Base-by-base conservation (phyloP, 768 basidiomycete genomes). In the Russula earlei region DNA sequence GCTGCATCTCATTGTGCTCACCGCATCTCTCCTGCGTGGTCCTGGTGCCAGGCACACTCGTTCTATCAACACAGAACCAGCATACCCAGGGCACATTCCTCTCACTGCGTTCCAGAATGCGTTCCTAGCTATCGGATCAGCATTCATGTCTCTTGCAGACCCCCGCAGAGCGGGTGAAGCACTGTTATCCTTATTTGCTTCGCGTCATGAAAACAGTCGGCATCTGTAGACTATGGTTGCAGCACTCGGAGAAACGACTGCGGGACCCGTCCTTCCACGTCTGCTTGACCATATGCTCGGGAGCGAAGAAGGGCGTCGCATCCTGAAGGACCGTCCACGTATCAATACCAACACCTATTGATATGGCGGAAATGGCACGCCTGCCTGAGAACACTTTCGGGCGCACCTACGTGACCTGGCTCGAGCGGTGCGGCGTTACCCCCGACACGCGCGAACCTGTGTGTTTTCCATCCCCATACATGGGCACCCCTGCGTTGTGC, bases 381-480 rank as follows among this genome's bases (percentile, higher is more conserved):
- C 77, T 88, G 46, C 83, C 85, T 1, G 82, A 88, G 52, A 87
- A 87, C 4, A 87, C 90, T 1, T 84, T 97, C 63, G 96, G 94
- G 9, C 71, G 80, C 58, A 82, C 88, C 43, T 99, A 98, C 67
- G 76, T 83, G 41, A 85, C 84, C 49, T 99, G 95, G 96, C 77
- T 98, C 3, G 82, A 89, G 61, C 74, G 84, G 34, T 91, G 88
- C 69, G 82, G 84, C 3, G 86, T 97, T 15, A 92, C 88, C 2
- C 96, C 96, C 7, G 96, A 99, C 70, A 93, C 94, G 27, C 74
- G 96, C 58, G 87, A 88, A 64, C 87, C 91, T 3, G 95, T 97
- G 55, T 59, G 82, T 63, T 17, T 24, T 9, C 40, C 36, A 5
- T 42, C 25, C 1, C 24, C 22, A 14, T 42, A 25, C 50, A 22